A percentile compares a stretch with the other conserved stretches of the same genome.
Conservation (phyloP, 1,139 yeast genomes). For the Nadsonia starkeyi-henricii region DNA sequence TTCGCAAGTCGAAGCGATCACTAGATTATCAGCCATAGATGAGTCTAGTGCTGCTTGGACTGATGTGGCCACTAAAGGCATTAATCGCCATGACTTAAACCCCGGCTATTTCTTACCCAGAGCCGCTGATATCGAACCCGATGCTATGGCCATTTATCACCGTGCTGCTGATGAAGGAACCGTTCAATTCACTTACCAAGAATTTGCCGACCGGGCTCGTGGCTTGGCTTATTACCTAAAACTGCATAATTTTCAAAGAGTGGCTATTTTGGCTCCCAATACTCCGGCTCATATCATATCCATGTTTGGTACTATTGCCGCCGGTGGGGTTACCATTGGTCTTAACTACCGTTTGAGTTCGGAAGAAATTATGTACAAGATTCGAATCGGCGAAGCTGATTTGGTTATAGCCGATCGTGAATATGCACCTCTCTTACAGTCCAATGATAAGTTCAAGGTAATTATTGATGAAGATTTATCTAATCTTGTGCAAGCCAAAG, state of each 20-base stretch:
- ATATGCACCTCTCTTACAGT: constrained; percentile 17
- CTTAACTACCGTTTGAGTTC: constrained; percentile 24
- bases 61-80: not conserved
- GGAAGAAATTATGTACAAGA: constrained; percentile 21
- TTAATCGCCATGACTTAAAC: constrained; percentile 22
- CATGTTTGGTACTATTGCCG: constrained; percentile 23
- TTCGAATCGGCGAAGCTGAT: constrained; percentile 23
- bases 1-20: too few species aligned
- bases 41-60: not conserved
- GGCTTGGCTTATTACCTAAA: constrained; percentile 22
- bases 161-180: constrained; percentile 15
- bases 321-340: constrained; percentile 25
- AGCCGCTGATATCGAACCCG: constrained; percentile 25
- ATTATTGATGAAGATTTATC: constrained; percentile 22
- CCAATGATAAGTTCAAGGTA: constrained; percentile 10
- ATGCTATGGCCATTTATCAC: constrained; percentile 23
- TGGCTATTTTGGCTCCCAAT: constrained; percentile 25
- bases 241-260: constrained; percentile 16
- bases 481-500: constrained; percentile 9
- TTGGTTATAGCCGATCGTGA: constrained; percentile 25
- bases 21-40: too few species aligned
- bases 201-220: constrained; percentile 20
- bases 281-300: constrained; percentile 27
- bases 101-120: constrained; percentile 25
- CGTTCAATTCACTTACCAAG: constrained; percentile 19